Evolutionary conservation across 2,329 filamentous ascomycete genomes (phyloP), one percentile per base, ranked within the genome.

Genomic region (Claviceps fusiformis): DNA sequence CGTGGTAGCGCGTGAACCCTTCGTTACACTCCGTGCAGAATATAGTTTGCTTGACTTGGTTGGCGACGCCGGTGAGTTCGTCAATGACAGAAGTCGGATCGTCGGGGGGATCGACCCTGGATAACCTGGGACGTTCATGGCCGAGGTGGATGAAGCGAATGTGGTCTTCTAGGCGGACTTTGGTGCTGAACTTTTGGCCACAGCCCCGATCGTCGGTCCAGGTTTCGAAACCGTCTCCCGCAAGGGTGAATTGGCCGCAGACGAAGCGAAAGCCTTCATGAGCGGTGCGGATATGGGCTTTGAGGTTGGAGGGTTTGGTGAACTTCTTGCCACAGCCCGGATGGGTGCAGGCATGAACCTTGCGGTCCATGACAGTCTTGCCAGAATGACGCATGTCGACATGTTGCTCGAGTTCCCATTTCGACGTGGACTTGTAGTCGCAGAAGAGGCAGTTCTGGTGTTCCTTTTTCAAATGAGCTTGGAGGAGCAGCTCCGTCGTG

Each of bases 361-460:
- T 86, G 56, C 84, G 77, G 53, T 86, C 80, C 56, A 82, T 76
- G 9, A 85, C 70, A 7, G 74, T 73, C 58, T 76, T 76, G 45
- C 78, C 79, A 0, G 83, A 82, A 69, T 96, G 91, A 55, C 84
- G 74, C 58, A 85, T 81, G 62, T 95, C 89, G 50, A 93, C 75
- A 70, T 96, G 92, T 50, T 80, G 80, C 56, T 88, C 82, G 15
- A 95, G 74, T 46, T 86, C 82, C 60, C 79, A 79, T 58, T 82
- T 78, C 17, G 82, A 83, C 3, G 76, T 76, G 65, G 83, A 93
- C 54, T 76, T 78, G 53, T 82, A 77, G 9, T 85, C 79, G 65
- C 92, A 96, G 61, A 87, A 83, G 45, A 80, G 72, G 67, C 92
- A 97, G 71, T 81, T 64, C 73, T 89, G 67, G 75, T 96, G 92